Base-by-base conservation (phyloP, 2,329 filamentous ascomycete genomes). In the Aspergillus persii region DNA sequence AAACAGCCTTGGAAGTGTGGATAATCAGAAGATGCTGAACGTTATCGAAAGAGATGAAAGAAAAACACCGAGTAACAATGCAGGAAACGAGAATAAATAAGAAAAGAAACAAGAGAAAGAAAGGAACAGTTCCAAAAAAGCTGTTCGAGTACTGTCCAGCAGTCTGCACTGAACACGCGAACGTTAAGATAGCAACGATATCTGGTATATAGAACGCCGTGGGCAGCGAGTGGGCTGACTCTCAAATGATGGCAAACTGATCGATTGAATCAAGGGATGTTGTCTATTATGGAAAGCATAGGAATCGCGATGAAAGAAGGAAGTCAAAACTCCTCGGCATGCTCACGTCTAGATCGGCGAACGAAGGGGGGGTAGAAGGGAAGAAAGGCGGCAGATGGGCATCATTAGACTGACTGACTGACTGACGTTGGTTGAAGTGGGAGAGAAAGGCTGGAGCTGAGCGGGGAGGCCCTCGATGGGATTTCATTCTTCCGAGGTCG, bases 1-100 rank as follows among this genome's bases (percentile, higher is more conserved):
- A 81, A 71, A 74, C 77, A 79, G 77, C 77, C 78, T 72, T 69
- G 67, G 69, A 63, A 67, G 64, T 68, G 63, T 68, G 62, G 66
- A 65, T 23, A 61, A 67, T 66, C 57, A 59, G 58, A 70, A 65
- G 53, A 54, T 48, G 51, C n/a, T 44, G 58, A 66, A 67, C 59
- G 56, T 57, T 69, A 64, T 46, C 57, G 63, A 66, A 59, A 63
- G 55, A 60, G 46, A 63, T 57, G 50, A 65, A 50, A 58, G 62
- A 50, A 11, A 48, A 36, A 36, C 33, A 15, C 41, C 39, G 11
- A 47, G 39, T 33, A 63, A 64, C 63, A 67, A 64, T 54, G 58
- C 68, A 56, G 57, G 58, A 41, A 54, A 64, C 12, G 36, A 41
- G n/a, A n/a, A 41, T n/a, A 41, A n/a, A n/a, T 41, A 15, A 54